Conservation (phyloP, 441 rosid genomes). For the Gossypium schwendimanii region DNA sequence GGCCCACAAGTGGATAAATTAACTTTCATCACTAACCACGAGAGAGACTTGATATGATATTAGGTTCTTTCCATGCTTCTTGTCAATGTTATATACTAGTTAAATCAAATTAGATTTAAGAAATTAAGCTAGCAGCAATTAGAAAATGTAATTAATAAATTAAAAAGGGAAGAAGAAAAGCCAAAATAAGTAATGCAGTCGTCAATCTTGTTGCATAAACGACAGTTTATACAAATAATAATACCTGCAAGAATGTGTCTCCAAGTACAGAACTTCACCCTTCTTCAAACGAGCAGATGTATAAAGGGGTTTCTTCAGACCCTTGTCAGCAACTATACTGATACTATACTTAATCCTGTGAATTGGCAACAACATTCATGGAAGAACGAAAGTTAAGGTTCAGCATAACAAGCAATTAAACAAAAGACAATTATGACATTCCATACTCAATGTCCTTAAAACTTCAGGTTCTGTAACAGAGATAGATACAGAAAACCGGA, state of each 20-base stretch:
- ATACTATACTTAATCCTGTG: slow-evolving; percentile 94
- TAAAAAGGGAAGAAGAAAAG: neutral
- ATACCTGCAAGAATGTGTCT: slow-evolving; percentile 95
- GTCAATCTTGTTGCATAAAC: neutral
- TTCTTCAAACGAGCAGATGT: slow-evolving; percentile 98
- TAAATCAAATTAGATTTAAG: neutral
- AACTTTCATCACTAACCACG: neutral
- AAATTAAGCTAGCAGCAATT: neutral
- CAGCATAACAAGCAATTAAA: neutral
- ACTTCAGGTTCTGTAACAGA: neutral
- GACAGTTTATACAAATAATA: neutral
- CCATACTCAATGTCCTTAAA: neutral
- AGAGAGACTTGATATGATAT: neutral
- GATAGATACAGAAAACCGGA: neutral
- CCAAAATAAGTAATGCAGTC: neutral
- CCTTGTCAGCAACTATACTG: slow-evolving; percentile 93
- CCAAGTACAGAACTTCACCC: slow-evolving; percentile 90
- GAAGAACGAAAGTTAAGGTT: neutral
- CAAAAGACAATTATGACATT: neutral
- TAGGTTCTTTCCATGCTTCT: neutral
- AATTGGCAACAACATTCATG: neutral
- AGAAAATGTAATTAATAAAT: neutral
- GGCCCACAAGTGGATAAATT: neutral
- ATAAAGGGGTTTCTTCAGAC: slow-evolving; percentile 84
- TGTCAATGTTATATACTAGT: neutral